These are phyloP conservation scores for Podila minutissima DNA, from an alignment of 192 early-diverging fungal genomes.

Conservation along the genomic window DNA sequence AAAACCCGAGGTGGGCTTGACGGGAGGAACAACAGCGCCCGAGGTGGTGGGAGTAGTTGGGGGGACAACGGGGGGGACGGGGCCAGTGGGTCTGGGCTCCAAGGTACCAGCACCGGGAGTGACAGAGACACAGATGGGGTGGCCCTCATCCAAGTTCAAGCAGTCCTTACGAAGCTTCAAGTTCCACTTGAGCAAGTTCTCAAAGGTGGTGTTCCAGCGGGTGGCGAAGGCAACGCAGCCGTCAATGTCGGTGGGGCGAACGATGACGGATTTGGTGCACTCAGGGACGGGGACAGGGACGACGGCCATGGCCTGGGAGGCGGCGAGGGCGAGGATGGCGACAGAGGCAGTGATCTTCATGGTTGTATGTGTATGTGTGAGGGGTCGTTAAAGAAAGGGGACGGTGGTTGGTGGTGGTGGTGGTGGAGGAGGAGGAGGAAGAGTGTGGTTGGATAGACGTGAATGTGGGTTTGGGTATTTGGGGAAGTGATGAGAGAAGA, in stretches of 20 bases:
- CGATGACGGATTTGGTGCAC: constrained; percentile 34
- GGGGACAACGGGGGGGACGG: background rate
- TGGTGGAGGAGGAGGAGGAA: background rate
- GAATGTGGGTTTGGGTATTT: no score
- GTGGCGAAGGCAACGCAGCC: background rate
- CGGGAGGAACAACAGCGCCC: background rate
- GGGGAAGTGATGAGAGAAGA: background rate
- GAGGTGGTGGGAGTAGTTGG: background rate
- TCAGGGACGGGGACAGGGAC: constrained; percentile 31
- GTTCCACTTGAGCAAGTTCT: constrained; percentile 34
- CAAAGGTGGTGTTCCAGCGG: constrained; percentile 17
- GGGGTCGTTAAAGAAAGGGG: constrained; percentile 12
- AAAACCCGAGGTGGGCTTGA: background rate
- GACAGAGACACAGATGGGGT: constrained; percentile 36
- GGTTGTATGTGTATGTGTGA: constrained; percentile 16
- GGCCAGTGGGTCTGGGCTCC: constrained; percentile 1
- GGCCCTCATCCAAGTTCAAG: constrained; percentile 22
- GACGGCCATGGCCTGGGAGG: constrained; percentile 40
- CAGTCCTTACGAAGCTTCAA: constrained; percentile 15
- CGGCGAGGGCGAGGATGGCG: constrained; percentile 39
- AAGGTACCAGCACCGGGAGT: constrained; percentile 4
- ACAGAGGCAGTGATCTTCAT: constrained; percentile 47
- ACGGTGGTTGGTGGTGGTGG: background rate
- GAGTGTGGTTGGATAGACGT: background rate
- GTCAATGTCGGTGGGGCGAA: constrained; percentile 1